Evolutionary conservation across 148 eudicot species (phyloP).

Genomic region (Diospyros kaki): DNA sequence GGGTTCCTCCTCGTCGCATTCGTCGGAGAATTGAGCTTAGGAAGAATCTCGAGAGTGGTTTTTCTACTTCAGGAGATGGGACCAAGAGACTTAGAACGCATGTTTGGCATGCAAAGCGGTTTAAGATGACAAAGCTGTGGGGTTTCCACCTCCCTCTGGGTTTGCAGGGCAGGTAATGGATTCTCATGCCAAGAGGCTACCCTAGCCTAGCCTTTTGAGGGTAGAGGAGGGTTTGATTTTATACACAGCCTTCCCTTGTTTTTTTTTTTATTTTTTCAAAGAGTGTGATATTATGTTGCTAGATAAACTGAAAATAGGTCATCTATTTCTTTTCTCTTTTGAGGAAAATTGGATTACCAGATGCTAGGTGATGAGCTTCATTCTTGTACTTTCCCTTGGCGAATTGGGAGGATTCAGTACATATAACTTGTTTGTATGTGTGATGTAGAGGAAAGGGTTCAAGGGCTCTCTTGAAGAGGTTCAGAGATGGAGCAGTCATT

Average conservation of each 20-base stretch:
- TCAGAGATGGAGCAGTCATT: slow-evolving; percentile 59
- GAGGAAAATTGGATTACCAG: not conserved
- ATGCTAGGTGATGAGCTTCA: not conserved
- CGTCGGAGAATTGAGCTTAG: slow-evolving; percentile 65
- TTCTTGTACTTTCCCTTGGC: not conserved
- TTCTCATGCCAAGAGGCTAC: too few relatives aligned
- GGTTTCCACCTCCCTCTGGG: slow-evolving; percentile 78
- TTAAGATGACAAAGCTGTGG: slow-evolving; percentile 67
- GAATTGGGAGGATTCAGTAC: not conserved
- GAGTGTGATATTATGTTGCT: not conserved
- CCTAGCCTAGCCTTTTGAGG: too few relatives aligned
- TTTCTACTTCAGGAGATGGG: slow-evolving; percentile 59
- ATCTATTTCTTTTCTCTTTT: not conserved
- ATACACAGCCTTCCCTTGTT: not conserved
- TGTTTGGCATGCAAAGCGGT: slow-evolving; percentile 90
- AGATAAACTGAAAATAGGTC: not conserved
- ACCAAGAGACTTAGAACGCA: slow-evolving; percentile 82
- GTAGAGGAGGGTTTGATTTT: too few relatives aligned
- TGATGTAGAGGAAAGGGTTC: slow-evolving; percentile 78
- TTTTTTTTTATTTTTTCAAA: too few relatives aligned
- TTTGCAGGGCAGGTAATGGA: slow-evolving; percentile 65
- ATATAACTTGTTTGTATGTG: not conserved
- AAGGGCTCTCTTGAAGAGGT: slow-evolving; percentile 78
- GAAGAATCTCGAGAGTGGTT: slow-evolving; percentile 55
- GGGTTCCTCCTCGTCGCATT: slow-evolving; percentile 50